Conservation (phyloP, 2,329 filamentous ascomycete genomes). For the Colletotrichum sansevieriae region DNA sequence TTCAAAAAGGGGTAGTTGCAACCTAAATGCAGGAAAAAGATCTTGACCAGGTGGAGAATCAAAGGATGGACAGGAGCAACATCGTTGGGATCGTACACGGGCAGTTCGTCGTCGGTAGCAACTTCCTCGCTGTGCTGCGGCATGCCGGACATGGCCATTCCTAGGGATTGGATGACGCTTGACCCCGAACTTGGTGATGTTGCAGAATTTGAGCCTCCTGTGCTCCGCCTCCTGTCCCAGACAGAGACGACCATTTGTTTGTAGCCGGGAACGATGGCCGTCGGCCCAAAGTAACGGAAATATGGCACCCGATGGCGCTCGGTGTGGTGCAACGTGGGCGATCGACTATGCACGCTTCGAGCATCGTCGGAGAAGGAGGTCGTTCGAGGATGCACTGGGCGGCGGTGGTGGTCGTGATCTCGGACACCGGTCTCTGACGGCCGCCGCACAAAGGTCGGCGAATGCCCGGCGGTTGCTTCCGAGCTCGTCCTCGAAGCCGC, state of each 20-base stretch:
- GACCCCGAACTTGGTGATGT: conserved; percentile 62
- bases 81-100: conserved; percentile 83
- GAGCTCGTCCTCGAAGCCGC: conserved; percentile 8
- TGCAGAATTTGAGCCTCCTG: conserved; percentile 67
- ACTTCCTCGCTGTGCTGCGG: conserved; percentile 56
- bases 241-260: conserved; percentile 92
- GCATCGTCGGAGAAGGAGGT: conserved; percentile 57
- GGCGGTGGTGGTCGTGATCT: conserved; percentile 42
- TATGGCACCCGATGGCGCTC: conserved; percentile 81
- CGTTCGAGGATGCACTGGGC: conserved; percentile 48
- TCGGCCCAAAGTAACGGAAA: conserved; percentile 91
- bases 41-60: conserved; percentile 81
- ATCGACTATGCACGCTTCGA: conserved; percentile 55
- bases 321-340: conserved; percentile 62
- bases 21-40: conserved; percentile 85
- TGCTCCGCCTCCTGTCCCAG: conserved; percentile 73
- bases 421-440: conserved; percentile 25
- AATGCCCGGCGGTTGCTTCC: conserved; percentile 20
- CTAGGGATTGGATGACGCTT: conserved; percentile 30
- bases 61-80: conserved; percentile 78
- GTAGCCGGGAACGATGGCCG: conserved; percentile 90
- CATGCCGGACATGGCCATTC: conserved; percentile 29
- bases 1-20: conserved; percentile 89
- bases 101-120: conserved; percentile 65
- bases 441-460: conserved; percentile 35